Conservation (phyloP, 1,139 yeast species). For the Geotrichum candidum region DNA sequence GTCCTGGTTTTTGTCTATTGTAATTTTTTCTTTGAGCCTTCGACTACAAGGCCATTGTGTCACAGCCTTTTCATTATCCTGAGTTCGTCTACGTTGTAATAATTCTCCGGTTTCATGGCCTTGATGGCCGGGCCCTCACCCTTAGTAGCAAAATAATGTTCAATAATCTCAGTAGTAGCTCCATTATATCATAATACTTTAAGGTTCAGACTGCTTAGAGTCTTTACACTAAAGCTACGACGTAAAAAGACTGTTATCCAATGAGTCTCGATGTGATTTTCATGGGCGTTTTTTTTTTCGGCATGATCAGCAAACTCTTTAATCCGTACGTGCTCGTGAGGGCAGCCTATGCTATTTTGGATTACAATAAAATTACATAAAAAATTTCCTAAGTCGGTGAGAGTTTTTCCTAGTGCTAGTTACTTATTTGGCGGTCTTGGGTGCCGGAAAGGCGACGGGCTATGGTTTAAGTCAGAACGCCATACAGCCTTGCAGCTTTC, state of each 20-base stretch:
- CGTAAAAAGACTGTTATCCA: background rate
- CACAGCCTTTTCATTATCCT: background rate
- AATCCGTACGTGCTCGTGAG: background rate
- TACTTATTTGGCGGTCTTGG: background rate
- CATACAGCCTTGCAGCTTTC: background rate
- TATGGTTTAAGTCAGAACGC: background rate
- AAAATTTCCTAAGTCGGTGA: background rate
- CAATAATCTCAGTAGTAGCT: background rate
- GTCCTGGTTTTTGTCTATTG: background rate
- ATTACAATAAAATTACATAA: background rate
- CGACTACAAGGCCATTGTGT: background rate
- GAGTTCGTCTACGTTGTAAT: background rate
- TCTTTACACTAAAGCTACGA: background rate
- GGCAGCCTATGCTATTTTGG: background rate
- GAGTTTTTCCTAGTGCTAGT: background rate
- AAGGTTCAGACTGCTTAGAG: background rate
- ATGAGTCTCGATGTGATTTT: background rate
- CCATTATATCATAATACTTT: background rate
- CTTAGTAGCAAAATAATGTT: background rate
- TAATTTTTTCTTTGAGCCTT: background rate
- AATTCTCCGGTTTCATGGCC: background rate
- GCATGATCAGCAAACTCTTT: background rate
- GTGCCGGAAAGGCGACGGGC: background rate
- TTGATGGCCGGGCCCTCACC: background rate
- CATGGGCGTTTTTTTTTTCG: background rate